A percentile compares a stretch with the other conserved stretches of the same genome.
Evolutionary conservation across 257 asterid species (phyloP).

Genomic region (Nicotiana otophora): DNA sequence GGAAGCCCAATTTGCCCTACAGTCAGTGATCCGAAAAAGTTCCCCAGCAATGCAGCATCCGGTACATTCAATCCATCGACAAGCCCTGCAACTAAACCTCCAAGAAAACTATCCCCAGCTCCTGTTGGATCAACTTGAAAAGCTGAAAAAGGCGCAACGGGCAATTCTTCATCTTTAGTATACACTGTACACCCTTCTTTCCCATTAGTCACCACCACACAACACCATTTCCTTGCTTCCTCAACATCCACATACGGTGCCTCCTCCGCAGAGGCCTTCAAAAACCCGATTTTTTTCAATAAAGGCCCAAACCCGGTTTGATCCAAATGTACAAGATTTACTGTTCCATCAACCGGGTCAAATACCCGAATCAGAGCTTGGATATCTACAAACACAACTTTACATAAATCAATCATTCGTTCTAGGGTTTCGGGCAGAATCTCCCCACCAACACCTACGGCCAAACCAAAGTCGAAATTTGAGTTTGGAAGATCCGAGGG

Average conservation of each 20-base stretch:
- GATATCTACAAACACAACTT: constrained; percentile 73
- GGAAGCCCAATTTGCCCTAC: constrained; percentile 82
- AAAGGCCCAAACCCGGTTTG: constrained; percentile 56
- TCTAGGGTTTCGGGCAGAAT: constrained; percentile 71
- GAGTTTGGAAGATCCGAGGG: constrained; percentile 60
- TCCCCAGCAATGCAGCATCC: constrained; percentile 89
- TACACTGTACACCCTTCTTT: constrained; percentile 74
- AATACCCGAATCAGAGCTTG: constrained; percentile 77
- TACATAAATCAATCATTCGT: constrained; percentile 65
- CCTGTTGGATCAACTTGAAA: constrained; percentile 95
- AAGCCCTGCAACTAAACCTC: constrained; percentile 82
- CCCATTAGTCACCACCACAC: constrained; percentile 90
- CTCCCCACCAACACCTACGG: constrained; percentile 94
- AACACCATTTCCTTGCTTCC: constrained; percentile 60
- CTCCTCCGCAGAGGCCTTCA: constrained; percentile 88
- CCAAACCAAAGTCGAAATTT: constrained; percentile 66
- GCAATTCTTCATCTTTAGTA: constrained; percentile 48
- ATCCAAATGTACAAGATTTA: constrained; percentile 45
- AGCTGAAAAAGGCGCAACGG: constrained; percentile 61
- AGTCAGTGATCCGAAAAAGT: constrained; percentile 82
- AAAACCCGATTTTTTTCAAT: constrained; percentile 53
- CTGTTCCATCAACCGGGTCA: constrained; percentile 62
- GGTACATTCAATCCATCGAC: constrained; percentile 63
- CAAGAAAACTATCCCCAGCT: constrained; percentile 93
- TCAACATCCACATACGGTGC: constrained; percentile 63